These are phyloP conservation scores for Septoria linicola DNA, from an alignment of 2,329 filamentous ascomycete genomes.

Conservation along the genomic window DNA sequence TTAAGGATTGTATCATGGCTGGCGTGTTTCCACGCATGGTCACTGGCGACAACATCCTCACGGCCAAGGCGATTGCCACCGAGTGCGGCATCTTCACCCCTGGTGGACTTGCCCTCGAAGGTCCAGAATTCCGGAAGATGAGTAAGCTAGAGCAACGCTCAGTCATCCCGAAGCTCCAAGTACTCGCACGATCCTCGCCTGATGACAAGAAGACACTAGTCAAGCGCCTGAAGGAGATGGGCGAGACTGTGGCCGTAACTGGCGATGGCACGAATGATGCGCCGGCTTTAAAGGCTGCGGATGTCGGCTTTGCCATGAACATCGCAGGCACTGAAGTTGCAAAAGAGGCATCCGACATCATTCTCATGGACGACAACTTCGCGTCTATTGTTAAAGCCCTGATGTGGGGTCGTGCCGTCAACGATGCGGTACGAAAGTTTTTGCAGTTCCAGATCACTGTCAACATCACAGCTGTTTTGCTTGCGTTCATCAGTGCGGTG, in stretches of 20 bases:
- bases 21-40: constrained; percentile 74
- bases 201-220: constrained; percentile 69
- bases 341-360: constrained; percentile 62
- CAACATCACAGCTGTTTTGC: constrained; percentile 83
- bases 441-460: constrained; percentile 76
- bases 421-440: constrained; percentile 56
- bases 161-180: constrained; percentile 62
- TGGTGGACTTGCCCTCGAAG: constrained; percentile 47
- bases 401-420: constrained; percentile 61
- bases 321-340: constrained; percentile 65
- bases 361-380: constrained; percentile 64
- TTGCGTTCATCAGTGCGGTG: constrained; percentile 86
- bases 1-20: constrained; percentile 64
- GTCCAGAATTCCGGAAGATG: constrained; percentile 47
- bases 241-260: constrained; percentile 65
- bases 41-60: constrained; percentile 70
- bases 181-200: constrained; percentile 67
- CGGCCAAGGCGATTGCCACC: constrained; percentile 69
- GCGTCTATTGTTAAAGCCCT: constrained; percentile 62
- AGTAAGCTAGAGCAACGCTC: constrained; percentile 49
- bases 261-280: constrained; percentile 68
- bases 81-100: constrained; percentile 65
- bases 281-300: constrained; percentile 63
- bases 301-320: constrained; percentile 68
- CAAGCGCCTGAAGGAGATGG: constrained; percentile 62